Evolutionary conservation across 1,284 basidiomycete genomes (phyloP).

Genomic region (Apiotrichum laibachii): DNA sequence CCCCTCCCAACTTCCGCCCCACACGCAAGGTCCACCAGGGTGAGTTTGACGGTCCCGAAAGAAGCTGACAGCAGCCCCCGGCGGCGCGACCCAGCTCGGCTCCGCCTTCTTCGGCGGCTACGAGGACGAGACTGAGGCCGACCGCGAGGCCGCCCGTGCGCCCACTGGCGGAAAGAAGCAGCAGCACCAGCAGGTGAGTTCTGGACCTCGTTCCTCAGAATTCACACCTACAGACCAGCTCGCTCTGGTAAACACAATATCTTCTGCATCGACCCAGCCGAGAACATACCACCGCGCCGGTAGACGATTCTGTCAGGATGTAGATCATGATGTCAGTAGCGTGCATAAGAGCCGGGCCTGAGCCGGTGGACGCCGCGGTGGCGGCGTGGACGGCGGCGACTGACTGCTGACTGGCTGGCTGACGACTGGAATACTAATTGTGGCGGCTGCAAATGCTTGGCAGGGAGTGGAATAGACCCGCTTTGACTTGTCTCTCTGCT

Average conservation of each 20-base stretch:
- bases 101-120: conserved; percentile 43
- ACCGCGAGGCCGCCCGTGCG: conserved; percentile 30
- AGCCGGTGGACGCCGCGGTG: too few species aligned
- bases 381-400: too few species aligned
- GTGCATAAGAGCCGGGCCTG: too few species aligned
- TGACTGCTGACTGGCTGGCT: too few species aligned
- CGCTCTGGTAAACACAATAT: conserved; percentile 4
- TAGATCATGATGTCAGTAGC: too few species aligned
- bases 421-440: too few species aligned
- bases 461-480: too few species aligned
- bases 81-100: conserved; percentile 26
- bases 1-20: conserved; percentile 44
- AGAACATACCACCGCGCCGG: too few species aligned
- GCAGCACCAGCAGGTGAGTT: conserved; percentile 31
- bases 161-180: conserved; percentile 34
- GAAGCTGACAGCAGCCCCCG: conserved; percentile 35
- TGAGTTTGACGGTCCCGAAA: conserved; percentile 18
- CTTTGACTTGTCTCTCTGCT: too few species aligned
- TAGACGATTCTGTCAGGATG: too few species aligned
- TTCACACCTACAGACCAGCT: background rate
- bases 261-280: background rate
- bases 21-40: conserved; percentile 50
- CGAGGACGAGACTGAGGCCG: conserved; percentile 42
- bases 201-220: background rate
- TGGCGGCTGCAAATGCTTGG: too few species aligned